Conservation (phyloP, 148 eudicot species). For the Pouteria glomerata region DNA sequence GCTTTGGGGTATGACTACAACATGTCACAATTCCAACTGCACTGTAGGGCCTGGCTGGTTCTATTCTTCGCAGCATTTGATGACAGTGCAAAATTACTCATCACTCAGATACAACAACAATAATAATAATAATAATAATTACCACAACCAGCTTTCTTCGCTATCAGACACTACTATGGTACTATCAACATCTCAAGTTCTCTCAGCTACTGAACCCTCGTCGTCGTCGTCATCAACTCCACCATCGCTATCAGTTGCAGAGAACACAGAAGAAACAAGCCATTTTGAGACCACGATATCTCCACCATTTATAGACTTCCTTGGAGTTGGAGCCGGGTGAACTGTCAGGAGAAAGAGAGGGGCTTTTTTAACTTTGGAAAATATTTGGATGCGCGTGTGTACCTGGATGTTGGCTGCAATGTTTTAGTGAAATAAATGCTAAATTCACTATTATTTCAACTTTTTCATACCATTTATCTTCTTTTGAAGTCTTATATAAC, state of each 20-base stretch:
- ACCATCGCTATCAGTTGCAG: slow-evolving; percentile 13
- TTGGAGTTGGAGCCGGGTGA: slow-evolving; percentile 81
- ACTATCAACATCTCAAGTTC: slow-evolving; percentile 9
- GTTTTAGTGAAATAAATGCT: no score
- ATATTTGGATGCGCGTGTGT: neutral
- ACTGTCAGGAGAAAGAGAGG: neutral
- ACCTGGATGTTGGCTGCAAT: no score
- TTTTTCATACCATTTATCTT: no score
- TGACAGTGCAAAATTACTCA: slow-evolving; percentile 15
- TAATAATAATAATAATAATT: no score
- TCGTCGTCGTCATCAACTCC: no score
- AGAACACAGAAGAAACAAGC: neutral
- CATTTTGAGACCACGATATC: slow-evolving; percentile 14
- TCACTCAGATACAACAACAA: no score
- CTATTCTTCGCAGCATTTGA: neutral
- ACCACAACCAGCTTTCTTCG: neutral
- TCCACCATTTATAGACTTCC: slow-evolving; percentile 76
- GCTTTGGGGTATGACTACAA: slow-evolving; percentile 29
- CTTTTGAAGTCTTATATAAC: no score
- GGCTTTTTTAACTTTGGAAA: neutral
- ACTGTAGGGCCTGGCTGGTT: neutral
- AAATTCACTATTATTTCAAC: no score
- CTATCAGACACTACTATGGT: slow-evolving; percentile 7
- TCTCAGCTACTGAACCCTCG: slow-evolving; percentile 7
- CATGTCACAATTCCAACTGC: neutral